A percentile compares a stretch with the other conserved stretches of the same genome.
Evolutionary conservation across 768 basidiomycete genomes (phyloP).

Genomic region (Mycena crocata): DNA sequence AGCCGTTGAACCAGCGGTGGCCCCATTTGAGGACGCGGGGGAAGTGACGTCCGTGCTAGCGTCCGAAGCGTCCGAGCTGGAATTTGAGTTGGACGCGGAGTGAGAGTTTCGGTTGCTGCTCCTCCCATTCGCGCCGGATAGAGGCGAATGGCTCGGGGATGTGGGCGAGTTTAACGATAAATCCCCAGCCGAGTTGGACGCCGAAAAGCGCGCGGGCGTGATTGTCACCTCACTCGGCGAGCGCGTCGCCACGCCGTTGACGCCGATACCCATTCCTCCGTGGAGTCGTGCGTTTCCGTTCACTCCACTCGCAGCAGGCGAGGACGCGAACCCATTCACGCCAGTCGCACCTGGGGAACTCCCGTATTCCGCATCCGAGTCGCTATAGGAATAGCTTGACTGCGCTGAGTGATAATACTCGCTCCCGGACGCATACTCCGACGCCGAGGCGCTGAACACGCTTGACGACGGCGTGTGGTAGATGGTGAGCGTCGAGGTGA

Average conservation of each 20-base stretch:
- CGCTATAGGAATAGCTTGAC: constrained; percentile 56
- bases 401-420: constrained; percentile 71
- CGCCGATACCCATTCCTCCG: background rate
- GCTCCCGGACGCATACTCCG: background rate
- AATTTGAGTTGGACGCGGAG: too few relatives aligned
- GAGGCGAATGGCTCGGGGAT: too few relatives aligned
- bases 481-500: constrained; percentile 56
- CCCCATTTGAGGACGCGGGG: too few relatives aligned
- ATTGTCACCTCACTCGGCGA: constrained; percentile 20
- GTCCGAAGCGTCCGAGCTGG: too few relatives aligned
- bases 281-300: background rate
- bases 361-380: background rate
- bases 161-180: background rate
- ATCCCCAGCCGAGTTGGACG: background rate
- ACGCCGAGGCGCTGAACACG: constrained; percentile 50
- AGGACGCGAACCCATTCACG: too few relatives aligned
- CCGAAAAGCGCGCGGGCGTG: constrained; percentile 21
- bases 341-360: too few relatives aligned
- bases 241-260: background rate
- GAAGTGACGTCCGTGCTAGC: too few relatives aligned
- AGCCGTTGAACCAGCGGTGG: too few relatives aligned
- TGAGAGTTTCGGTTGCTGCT: too few relatives aligned
- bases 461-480: constrained; percentile 88
- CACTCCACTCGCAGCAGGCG: too few relatives aligned
- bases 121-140: too few relatives aligned